Percentiles rank a stretch among this genome's conserved stretches.
Evolutionary conservation across 108 stramenopile species (phyloP).

Genomic region (Nannochloropsis salina): DNA sequence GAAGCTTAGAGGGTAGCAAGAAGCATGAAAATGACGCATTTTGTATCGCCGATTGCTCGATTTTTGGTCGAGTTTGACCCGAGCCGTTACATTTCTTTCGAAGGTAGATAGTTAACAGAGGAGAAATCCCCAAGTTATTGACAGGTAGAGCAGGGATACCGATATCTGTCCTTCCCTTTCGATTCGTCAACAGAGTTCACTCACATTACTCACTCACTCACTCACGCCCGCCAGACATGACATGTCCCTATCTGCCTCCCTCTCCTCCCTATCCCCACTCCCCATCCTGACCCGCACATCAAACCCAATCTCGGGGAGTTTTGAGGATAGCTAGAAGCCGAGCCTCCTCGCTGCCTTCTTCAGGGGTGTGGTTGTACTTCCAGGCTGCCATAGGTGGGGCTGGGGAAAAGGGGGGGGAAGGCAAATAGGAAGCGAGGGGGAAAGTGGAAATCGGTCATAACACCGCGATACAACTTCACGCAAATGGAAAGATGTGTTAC

Average conservation of each 20-base stretch:
- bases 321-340: constrained; percentile 29
- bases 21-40: too few relatives aligned
- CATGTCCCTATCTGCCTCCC: neutral
- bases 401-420: neutral
- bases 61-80: too few relatives aligned
- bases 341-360: constrained; percentile 30
- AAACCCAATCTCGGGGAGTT: constrained; percentile 33
- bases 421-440: neutral
- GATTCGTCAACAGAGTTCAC: too few relatives aligned
- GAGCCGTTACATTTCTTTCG: too few relatives aligned
- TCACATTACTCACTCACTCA: too few relatives aligned
- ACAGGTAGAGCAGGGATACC: too few relatives aligned
- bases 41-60: too few relatives aligned
- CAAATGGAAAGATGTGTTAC: neutral
- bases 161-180: too few relatives aligned
- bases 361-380: constrained; percentile 35
- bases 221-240: too few relatives aligned
- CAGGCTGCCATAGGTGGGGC: constrained; percentile 45
- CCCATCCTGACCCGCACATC: neutral
- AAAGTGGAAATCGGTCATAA: neutral
- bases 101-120: too few relatives aligned
- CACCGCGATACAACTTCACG: neutral
- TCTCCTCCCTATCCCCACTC: neutral
- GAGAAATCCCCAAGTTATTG: too few relatives aligned
- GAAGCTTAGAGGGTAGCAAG: too few relatives aligned